These are phyloP conservation scores for Metschnikowia drakensbergensis DNA, from an alignment of 805 yeast species.

Conservation along the genomic window DNA sequence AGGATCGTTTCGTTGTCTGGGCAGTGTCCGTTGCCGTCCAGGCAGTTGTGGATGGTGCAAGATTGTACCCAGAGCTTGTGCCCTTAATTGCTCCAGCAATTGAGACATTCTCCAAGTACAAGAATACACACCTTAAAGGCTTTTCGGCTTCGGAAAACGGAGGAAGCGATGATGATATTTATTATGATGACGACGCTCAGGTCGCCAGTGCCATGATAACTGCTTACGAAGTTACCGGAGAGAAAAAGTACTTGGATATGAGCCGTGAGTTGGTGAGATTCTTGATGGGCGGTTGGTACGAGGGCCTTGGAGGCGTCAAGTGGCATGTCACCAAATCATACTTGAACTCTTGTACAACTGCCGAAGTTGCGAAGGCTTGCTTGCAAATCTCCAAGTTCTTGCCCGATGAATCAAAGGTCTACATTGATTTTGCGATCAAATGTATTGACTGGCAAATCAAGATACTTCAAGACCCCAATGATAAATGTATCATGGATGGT, in stretches of 20 bases:
- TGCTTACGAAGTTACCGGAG: constrained; percentile 65
- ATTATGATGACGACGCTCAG: constrained; percentile 75
- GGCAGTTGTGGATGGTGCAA: constrained; percentile 63
- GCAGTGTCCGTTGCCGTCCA: constrained; percentile 63
- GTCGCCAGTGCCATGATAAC: constrained; percentile 60
- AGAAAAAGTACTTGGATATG: constrained; percentile 47
- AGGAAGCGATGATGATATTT: constrained; percentile 58
- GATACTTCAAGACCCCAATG: constrained; percentile 48
- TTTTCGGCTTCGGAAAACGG: constrained; percentile 63
- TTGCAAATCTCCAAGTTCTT: constrained; percentile 52
- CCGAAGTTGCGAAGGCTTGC: constrained; percentile 62
- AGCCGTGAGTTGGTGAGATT: constrained; percentile 58
- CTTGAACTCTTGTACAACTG: constrained; percentile 63
- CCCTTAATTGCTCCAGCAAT: constrained; percentile 55
- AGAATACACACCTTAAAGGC: constrained; percentile 48
- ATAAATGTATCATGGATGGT: constrained; percentile 61
- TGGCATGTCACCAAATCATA: constrained; percentile 65
- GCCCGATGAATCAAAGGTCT: constrained; percentile 43
- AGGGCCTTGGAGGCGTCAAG: constrained; percentile 55
- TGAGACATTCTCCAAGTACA: constrained; percentile 47
- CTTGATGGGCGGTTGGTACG: constrained; percentile 62
- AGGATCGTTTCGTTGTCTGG: constrained; percentile 62
- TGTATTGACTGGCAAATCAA: constrained; percentile 57
- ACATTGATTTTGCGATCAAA: constrained; percentile 55
- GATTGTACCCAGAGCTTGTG: constrained; percentile 46